Conservation (phyloP, 306 rosid species). For the Senna tora region DNA sequence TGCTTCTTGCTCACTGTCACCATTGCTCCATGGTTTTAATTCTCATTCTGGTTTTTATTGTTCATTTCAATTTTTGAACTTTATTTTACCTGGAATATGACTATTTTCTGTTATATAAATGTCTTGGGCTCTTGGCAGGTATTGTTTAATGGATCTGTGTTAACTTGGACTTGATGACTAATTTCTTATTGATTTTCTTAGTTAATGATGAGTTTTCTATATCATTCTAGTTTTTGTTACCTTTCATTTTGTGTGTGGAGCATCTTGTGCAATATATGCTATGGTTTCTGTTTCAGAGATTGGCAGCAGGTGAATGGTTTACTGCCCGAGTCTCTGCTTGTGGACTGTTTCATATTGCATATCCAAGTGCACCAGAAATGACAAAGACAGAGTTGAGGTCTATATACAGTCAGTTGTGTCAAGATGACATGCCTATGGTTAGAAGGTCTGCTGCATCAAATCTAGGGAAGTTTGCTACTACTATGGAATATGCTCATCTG, state of each 20-base stretch:
- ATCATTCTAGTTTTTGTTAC: conserved; percentile 12
- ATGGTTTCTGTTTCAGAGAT: conserved; percentile 59
- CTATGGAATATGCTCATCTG: conserved; percentile 86
- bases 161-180: not conserved
- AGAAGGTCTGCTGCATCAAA: conserved; percentile 99
- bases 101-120: conserved; percentile 15
- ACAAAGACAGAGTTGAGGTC: conserved; percentile 83
- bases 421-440: conserved; percentile 99
- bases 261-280: conserved; percentile 21
- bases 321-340: conserved; percentile 98
- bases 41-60: conserved; percentile 25
- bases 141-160: conserved; percentile 14
- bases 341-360: conserved; percentile 94
- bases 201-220: conserved; percentile 12
- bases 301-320: conserved; percentile 99
- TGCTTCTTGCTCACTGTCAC: not conserved
- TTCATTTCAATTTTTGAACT: conserved; percentile 19
- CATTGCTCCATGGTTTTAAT: conserved; percentile 14
- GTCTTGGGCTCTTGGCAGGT: not conserved
- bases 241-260: conserved; percentile 15
- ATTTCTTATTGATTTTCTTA: not conserved
- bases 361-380: conserved; percentile 80
- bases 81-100: conserved; percentile 12
- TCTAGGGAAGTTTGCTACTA: conserved; percentile 94
- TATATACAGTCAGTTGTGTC: conserved; percentile 87